Evolutionary conservation across 192 early-diverging fungal species (phyloP).

Genomic region (Entomortierella parvispora): DNA sequence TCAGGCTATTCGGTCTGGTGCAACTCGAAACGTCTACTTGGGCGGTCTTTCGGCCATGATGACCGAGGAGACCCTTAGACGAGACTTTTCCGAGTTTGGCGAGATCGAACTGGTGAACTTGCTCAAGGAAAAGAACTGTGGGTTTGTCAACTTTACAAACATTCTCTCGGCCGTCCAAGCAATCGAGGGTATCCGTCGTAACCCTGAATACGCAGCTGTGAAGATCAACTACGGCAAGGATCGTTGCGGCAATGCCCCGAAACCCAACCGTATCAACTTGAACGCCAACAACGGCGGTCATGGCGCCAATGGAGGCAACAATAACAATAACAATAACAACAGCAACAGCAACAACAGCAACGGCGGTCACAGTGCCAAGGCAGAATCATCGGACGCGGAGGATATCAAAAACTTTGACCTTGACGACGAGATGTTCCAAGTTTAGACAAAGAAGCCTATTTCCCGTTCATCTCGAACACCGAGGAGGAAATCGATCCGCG

Average conservation of each 20-base stretch:
- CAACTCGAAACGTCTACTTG: constrained; percentile 86
- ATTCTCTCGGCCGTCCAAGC: constrained; percentile 80
- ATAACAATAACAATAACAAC: not conserved
- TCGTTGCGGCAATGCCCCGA: constrained; percentile 82
- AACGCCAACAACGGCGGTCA: not conserved
- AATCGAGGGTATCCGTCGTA: constrained; percentile 71
- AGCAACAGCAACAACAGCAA: not conserved
- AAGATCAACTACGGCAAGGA: constrained; percentile 89
- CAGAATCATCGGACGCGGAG: no score
- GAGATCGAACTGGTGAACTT: constrained; percentile 90
- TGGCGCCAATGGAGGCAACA: not conserved
- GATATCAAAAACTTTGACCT: no score
- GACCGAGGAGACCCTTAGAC: constrained; percentile 73
- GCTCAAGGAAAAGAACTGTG: constrained; percentile 83
- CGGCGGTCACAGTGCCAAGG: not conserved
- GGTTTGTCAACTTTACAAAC: constrained; percentile 88
- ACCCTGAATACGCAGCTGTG: constrained; percentile 69
- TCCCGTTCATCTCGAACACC: no score
- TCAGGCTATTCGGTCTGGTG: constrained; percentile 66
- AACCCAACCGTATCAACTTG: constrained; percentile 38
- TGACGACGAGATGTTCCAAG: no score
- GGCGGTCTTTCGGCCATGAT: constrained; percentile 73
- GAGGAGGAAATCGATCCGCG: no score
- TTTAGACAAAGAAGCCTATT: no score
- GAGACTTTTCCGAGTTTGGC: constrained; percentile 86